phyloP scores from a whole-genome alignment of 1,139 yeast species.

The Nakaseomyces nivariensis region DNA sequence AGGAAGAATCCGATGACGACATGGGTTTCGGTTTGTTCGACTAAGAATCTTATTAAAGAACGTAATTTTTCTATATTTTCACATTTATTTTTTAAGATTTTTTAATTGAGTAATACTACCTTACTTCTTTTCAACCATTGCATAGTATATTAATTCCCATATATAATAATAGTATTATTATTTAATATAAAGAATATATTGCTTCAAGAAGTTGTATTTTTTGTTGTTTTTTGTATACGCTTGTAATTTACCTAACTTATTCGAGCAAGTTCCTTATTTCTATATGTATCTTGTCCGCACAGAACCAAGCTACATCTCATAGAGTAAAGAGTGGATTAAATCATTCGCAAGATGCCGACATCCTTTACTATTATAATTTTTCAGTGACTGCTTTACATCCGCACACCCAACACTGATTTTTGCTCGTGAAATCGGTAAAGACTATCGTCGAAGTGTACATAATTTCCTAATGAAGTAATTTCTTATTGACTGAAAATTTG shows the following conservation, averaged over 20 bases:
- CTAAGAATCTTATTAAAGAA: slow-evolving; percentile 32
- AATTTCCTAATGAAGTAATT: background rate
- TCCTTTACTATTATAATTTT: background rate
- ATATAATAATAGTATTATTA: background rate
- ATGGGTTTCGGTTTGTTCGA: slow-evolving; percentile 85
- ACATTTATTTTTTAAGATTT: background rate
- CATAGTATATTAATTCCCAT: background rate
- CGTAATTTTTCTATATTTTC: background rate
- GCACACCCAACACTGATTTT: background rate
- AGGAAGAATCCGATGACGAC: slow-evolving; percentile 57
- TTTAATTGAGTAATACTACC: background rate
- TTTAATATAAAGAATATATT: background rate
- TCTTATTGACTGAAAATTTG: background rate
- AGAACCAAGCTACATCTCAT: too few relatives aligned
- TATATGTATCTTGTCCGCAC: too few relatives aligned
- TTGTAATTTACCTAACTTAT: too few relatives aligned
- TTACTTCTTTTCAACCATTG: slow-evolving; percentile 1
- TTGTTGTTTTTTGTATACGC: too few relatives aligned
- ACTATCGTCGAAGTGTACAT: background rate
- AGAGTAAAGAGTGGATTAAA: too few relatives aligned
- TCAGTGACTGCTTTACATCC: background rate
- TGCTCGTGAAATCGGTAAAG: background rate
- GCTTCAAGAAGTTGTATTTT: background rate
- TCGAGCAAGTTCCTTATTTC: too few relatives aligned
- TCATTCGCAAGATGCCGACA: too few relatives aligned